Percentiles rank a stretch among this genome's conserved stretches.
Evolutionary conservation across 2,329 filamentous ascomycete genomes (phyloP).

Genomic region (Sporothrix dimorphospora): DNA sequence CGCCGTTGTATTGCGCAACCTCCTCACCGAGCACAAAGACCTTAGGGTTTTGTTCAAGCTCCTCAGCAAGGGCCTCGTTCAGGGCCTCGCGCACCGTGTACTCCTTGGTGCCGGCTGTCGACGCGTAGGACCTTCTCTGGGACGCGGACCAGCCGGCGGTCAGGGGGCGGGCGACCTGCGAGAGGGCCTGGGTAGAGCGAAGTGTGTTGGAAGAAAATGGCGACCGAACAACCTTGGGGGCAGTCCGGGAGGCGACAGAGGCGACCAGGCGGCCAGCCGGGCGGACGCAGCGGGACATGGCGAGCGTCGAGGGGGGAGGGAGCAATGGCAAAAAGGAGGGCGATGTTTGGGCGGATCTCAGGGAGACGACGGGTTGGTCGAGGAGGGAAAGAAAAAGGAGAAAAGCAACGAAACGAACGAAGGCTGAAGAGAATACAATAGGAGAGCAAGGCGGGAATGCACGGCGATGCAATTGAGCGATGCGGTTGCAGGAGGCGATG

Average conservation of each 20-base stretch:
- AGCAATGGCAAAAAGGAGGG: not conserved
- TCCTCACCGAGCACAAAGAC: constrained; percentile 97
- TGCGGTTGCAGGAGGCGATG: constrained; percentile 21
- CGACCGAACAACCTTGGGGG: constrained; percentile 36
- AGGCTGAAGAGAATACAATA: not conserved
- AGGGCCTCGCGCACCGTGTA: constrained; percentile 96
- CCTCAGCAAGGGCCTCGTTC: constrained; percentile 97
- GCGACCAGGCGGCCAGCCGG: constrained; percentile 49
- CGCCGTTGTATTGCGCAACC: constrained; percentile 99
- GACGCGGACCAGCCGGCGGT: constrained; percentile 23
- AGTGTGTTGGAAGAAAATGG: constrained; percentile 29
- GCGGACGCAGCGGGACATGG: constrained; percentile 53
- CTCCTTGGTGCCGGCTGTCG: constrained; percentile 72
- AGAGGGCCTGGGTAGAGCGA: constrained; percentile 39
- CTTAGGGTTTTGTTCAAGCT: constrained; percentile 92
- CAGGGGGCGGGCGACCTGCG: constrained; percentile 37
- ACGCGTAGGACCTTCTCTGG: constrained; percentile 61
- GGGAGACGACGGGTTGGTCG: constrained; percentile 1
- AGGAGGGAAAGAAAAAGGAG: not conserved
- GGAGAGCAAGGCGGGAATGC: not conserved
- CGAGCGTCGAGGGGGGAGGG: constrained; percentile 15
- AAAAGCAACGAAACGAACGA: not conserved
- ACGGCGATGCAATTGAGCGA: constrained; percentile 10
- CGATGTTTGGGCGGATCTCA: not conserved
- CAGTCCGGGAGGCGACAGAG: constrained; percentile 39